Base-by-base conservation (phyloP, 2,329 filamentous ascomycete species). In the Aureobasidium mangrovei region DNA sequence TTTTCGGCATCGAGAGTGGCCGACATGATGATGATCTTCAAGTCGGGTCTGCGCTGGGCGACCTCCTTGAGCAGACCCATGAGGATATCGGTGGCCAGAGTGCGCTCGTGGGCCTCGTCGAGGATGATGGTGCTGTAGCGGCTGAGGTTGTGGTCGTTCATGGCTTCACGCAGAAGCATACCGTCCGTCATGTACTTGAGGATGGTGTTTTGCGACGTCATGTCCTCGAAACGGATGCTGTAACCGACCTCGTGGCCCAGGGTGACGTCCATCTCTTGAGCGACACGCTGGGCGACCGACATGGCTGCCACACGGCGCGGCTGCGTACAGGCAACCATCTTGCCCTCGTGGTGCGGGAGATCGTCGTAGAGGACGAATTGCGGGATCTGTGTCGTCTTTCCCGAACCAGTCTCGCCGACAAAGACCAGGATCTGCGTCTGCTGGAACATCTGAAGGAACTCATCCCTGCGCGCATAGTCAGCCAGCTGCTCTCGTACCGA, bases 121-220 rank as follows among this genome's bases (percentile, higher is more conserved):
- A 98, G 85, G 71, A 98, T 97, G 68, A 98, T 97, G 65, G 88
- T 94, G 76, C 89, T 93, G 74, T 98, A 98, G 53, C 91, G 86
- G 48, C 81, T 85, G 73, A 98, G 82, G 63, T 94, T 81, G 66
- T 91, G 88, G 70, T 98, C 93, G 71, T 96, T 85, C 84, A 98
- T 95, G 55, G 93, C 91, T 73, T 98, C 93, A 65, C 93, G 79
- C 65, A 97, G 78, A 64, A 98, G 83, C 86, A 98, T 97, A 81
- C 94, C 94, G 67, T 98, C 93, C 42, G 94, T 98, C 93, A 98
- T 98, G 77, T 98, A 98, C 77, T 98, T 98, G 68, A 98, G 81
- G 58, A 94, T 82, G 1, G 93, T 98, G 70, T 88, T 90, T 56
- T 83, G 82, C 48, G 86, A 81, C 1, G 93, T 97, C 74, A 84